Base-by-base conservation (phyloP, 495 filamentous ascomycete genomes). In the Hypoxylon rickii region DNA sequence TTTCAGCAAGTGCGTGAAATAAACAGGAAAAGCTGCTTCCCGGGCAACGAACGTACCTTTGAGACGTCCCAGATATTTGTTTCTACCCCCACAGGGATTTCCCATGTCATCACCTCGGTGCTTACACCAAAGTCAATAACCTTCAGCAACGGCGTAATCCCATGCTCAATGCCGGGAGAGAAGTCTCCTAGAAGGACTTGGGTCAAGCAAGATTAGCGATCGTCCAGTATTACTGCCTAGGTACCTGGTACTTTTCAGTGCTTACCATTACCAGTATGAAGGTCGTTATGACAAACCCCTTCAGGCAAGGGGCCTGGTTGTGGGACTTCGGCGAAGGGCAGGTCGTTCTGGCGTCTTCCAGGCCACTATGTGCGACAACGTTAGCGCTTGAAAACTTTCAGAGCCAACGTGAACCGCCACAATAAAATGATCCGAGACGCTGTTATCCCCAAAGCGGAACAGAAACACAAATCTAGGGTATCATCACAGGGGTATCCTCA, bases 41-140 rank as follows among this genome's bases (percentile, higher is more conserved):
- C 24, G 12, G 44, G 52, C 22, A 48, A 1, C 36, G 6, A 17
- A 55, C 38, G 13, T 38, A 56, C 53, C 12, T 21, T 20, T 49
- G 18, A 44, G 44, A 49, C 16, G 8, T 36, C 18, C 18, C n/a
- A 38, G 19, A 55, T 15, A 42, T 47, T 45, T 7, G 12, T 1
- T 33, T 41, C 8, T 38, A 38, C 13, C 8, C 15, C 34, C 10
- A 15, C 18, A 3, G n/a, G 2, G 3, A 5, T 13, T 16, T 3
- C 34, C 3, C 24, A 4, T 29, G 10, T 7, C 3, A 21, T n/a
- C 18, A 21, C 7, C 2, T 24, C 40, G 15, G n/a, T 4, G 19
- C 19, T 21, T 1, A 7, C 7, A 22, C 57, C 57, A 8, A 61
- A 61, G 40, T 61, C 57, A n/a, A 61, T 61, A 1, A 55, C 12